Conservation (phyloP, 108 stramenopile species). For the Nannochloropsis granulata region DNA sequence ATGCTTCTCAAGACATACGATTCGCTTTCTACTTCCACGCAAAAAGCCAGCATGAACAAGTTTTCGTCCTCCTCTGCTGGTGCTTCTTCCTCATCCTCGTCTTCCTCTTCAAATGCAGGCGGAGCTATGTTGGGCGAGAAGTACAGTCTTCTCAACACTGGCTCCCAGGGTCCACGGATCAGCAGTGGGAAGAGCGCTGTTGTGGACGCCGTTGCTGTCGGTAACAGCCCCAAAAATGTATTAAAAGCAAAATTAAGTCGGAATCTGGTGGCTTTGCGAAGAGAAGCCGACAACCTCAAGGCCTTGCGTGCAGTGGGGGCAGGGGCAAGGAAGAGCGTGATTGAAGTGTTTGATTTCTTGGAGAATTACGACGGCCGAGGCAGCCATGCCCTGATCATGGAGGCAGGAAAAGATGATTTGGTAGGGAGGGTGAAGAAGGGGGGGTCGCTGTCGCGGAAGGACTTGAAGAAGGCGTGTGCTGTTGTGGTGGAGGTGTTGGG, state of each 20-base stretch:
- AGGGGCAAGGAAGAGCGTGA: not conserved
- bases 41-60: not conserved
- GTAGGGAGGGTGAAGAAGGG: not conserved
- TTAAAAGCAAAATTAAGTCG: not conserved
- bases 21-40: not conserved
- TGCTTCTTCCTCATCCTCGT: not conserved
- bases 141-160: not conserved
- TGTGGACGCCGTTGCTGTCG: not conserved
- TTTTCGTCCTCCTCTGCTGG: not conserved
- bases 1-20: not conserved
- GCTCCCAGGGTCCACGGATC: not conserved
- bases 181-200: not conserved
- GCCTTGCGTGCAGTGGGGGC: not conserved
- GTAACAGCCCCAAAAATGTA: not conserved
- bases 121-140: not conserved
- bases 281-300: not conserved
- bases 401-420: not conserved
- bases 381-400: not conserved
- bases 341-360: not conserved
- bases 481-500: not conserved
- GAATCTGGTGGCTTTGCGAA: not conserved
- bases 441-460: not conserved
- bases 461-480: not conserved
- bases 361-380: not conserved
- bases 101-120: not conserved